phyloP scores from a whole-genome alignment of 192 early-diverging fungal genomes.

The Coemansia sp. region DNA sequence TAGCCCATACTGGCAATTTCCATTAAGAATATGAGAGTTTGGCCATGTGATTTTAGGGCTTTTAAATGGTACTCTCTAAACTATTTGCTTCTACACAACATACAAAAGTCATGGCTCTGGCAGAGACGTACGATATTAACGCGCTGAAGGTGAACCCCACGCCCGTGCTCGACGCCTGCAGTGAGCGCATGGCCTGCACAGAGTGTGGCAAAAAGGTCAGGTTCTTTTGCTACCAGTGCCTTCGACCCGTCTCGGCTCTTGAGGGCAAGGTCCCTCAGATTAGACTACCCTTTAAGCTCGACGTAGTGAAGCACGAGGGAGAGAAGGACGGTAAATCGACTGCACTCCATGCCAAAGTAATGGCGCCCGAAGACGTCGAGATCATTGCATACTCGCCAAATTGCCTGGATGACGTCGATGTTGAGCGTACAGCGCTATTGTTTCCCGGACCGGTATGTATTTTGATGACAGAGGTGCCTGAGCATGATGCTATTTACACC shows the following conservation, averaged over 20 bases:
- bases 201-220: slow-evolving; percentile 65
- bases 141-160: slow-evolving; percentile 22
- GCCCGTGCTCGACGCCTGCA: slow-evolving; percentile 37
- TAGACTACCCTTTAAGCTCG: slow-evolving; percentile 68
- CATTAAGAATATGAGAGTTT: not conserved
- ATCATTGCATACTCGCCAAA: slow-evolving; percentile 58
- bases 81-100: not conserved
- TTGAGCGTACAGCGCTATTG: slow-evolving; percentile 68
- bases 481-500: not conserved
- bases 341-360: slow-evolving; percentile 77
- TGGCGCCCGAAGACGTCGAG: slow-evolving; percentile 68
- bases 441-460: slow-evolving; percentile 72
- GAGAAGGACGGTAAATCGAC: slow-evolving; percentile 89
- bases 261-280: slow-evolving; percentile 60
- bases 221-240: slow-evolving; percentile 77
- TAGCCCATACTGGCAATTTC: not conserved
- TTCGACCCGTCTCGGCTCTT: slow-evolving; percentile 54
- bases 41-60: not conserved
- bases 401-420: slow-evolving; percentile 62
- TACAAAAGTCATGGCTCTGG: slow-evolving; percentile 14
- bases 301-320: slow-evolving; percentile 77
- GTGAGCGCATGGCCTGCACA: slow-evolving; percentile 56
- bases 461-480: not conserved
- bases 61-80: not conserved
- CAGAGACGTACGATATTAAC: slow-evolving; percentile 34